Conservation (phyloP, 106 monocot species). For the Cymbidium sinense region DNA sequence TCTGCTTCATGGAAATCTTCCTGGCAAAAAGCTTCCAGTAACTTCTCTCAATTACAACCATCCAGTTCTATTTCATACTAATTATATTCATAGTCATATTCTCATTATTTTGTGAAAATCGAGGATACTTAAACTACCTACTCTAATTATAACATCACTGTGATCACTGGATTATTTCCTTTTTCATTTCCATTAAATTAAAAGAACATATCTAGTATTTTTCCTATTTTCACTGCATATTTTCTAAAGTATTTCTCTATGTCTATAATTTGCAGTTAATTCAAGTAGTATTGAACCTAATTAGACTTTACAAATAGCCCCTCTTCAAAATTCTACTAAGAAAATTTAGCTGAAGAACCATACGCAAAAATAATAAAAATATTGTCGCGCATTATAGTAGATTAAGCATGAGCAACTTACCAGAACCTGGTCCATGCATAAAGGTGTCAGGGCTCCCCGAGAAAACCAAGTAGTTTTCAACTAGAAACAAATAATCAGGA, state of each 20-base stretch:
- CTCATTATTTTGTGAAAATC: background rate
- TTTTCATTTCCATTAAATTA: background rate
- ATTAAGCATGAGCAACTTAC: constrained; percentile 22
- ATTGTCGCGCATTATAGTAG: background rate
- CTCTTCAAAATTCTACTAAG: background rate
- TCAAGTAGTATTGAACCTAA: background rate
- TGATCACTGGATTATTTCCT: background rate
- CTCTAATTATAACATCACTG: background rate
- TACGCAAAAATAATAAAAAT: background rate
- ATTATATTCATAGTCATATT: background rate
- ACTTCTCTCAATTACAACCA: background rate
- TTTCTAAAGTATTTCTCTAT: background rate
- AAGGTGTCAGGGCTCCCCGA: constrained; percentile 48
- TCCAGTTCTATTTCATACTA: background rate
- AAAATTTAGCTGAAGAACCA: background rate
- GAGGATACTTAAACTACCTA: background rate
- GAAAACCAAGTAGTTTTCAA: constrained; percentile 76
- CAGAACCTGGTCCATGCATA: constrained; percentile 73
- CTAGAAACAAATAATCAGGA: constrained; percentile 19
- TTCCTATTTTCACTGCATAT: background rate
- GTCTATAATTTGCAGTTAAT: background rate
- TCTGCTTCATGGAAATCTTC: background rate
- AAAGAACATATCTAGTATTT: background rate
- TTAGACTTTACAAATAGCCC: background rate
- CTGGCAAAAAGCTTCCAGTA: background rate